Conservation (phyloP, 257 asterid genomes). For the Solanum etuberosum region DNA sequence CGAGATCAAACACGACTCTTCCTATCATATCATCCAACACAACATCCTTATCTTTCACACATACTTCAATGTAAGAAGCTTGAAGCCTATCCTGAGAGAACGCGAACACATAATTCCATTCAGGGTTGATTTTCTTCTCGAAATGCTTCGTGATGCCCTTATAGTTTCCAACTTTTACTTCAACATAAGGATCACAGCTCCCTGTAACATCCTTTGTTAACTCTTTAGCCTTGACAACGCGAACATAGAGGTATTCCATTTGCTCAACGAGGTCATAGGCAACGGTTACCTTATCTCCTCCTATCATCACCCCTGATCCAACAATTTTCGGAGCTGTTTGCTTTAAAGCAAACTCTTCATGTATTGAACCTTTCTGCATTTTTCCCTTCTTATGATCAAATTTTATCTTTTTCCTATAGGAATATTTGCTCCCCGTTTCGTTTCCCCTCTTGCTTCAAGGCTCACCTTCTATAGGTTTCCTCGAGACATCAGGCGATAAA, state of each 20-base stretch:
- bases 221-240: constrained; percentile 66
- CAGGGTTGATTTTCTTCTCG: constrained; percentile 56
- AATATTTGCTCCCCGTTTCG: neutral
- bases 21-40: constrained; percentile 64
- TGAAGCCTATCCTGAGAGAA: constrained; percentile 71
- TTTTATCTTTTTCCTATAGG: constrained; percentile 11
- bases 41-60: constrained; percentile 62
- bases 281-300: constrained; percentile 50
- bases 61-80: constrained; percentile 48
- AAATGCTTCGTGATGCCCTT: constrained; percentile 66
- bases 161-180: constrained; percentile 73
- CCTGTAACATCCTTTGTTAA: constrained; percentile 52
- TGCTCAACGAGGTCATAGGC: constrained; percentile 87
- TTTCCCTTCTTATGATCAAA: neutral
- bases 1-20: constrained; percentile 29
- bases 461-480: neutral
- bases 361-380: constrained; percentile 31
- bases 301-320: constrained; percentile 52
- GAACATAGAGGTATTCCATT: constrained; percentile 74
- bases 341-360: constrained; percentile 64
- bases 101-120: constrained; percentile 72
- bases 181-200: constrained; percentile 68
- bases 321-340: constrained; percentile 72
- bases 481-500: neutral
- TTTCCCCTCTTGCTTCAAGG: neutral